phyloP scores from a whole-genome alignment of 176 grass and related monocot species.

The Tillandsia fasciculata region DNA sequence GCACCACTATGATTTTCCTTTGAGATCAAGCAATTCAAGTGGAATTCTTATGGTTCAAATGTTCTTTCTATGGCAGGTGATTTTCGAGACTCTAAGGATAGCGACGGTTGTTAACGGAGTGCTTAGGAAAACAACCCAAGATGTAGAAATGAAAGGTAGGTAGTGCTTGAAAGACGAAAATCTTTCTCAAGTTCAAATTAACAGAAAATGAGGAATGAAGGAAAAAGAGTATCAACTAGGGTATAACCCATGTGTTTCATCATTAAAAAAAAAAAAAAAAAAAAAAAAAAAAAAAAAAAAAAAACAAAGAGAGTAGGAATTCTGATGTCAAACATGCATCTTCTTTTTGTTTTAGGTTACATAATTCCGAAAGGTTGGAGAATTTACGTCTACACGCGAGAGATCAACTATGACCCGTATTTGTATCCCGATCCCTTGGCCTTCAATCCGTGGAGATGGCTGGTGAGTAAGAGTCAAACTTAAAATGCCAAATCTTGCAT shows the following conservation, averaged over 20 bases:
- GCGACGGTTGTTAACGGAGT: slow-evolving; percentile 93
- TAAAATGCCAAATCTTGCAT: neutral
- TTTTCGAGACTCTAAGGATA: slow-evolving; percentile 88
- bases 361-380: slow-evolving; percentile 85
- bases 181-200: neutral
- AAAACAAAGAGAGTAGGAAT: neutral
- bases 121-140: slow-evolving; percentile 86
- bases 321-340: slow-evolving; percentile 6
- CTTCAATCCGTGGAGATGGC: slow-evolving; percentile 99
- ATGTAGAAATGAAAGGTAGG: slow-evolving; percentile 87
- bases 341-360: slow-evolving; percentile 50
- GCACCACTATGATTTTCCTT: neutral
- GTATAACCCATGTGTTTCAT: no score
- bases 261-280: no score
- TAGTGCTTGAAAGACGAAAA: neutral
- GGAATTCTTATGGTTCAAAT: neutral
- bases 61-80: slow-evolving; percentile 14
- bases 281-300: no score
- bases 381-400: slow-evolving; percentile 93
- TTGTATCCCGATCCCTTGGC: slow-evolving; percentile 68
- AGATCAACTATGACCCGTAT: slow-evolving; percentile 89
- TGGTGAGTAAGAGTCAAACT: slow-evolving; percentile 36
- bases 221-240: no score
- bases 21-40: neutral
- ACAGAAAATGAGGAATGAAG: no score